Percentiles rank a stretch among this genome's conserved stretches.
These are phyloP conservation scores for Penicillium roqueforti DNA, from an alignment of 495 filamentous ascomycete species.

Conservation along the genomic window DNA sequence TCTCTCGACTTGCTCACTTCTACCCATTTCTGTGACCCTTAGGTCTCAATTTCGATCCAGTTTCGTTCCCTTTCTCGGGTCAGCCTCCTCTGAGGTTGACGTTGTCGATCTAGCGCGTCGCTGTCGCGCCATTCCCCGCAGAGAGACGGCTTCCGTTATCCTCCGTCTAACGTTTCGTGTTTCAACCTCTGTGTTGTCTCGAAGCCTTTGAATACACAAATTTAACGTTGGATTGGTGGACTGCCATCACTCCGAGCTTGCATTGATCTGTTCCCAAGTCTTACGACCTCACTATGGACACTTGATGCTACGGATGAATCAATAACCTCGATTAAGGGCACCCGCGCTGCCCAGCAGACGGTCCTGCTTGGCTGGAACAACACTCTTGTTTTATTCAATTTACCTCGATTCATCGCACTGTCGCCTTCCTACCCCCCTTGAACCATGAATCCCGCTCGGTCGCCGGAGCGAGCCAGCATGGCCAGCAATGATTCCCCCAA, in stretches of 20 bases:
- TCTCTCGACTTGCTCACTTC: not conserved
- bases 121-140: constrained; percentile 40
- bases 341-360: constrained; percentile 50
- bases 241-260: constrained; percentile 1
- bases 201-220: not conserved
- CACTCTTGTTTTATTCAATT: not conserved
- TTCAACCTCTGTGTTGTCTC: constrained; percentile 7
- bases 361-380: constrained; percentile 31
- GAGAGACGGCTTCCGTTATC: constrained; percentile 31
- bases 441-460: not conserved
- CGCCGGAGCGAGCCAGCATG: constrained; percentile 34
- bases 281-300: constrained; percentile 35
- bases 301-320: constrained; percentile 45
- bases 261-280: constrained; percentile 7
- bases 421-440: not conserved
- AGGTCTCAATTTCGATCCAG: not conserved
- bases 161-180: constrained; percentile 20
- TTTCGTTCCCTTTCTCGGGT: constrained; percentile 10
- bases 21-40: not conserved
- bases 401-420: constrained; percentile 1
- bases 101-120: constrained; percentile 37
- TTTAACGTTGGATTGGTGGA: not conserved
- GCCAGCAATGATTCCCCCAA: constrained; percentile 40
- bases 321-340: constrained; percentile 43
- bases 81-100: constrained; percentile 31